A percentile compares a stretch with the other conserved stretches of the same genome.
phyloP scores from a whole-genome alignment of 2,329 filamentous ascomycete genomes.

The Huntiella decipiens region DNA sequence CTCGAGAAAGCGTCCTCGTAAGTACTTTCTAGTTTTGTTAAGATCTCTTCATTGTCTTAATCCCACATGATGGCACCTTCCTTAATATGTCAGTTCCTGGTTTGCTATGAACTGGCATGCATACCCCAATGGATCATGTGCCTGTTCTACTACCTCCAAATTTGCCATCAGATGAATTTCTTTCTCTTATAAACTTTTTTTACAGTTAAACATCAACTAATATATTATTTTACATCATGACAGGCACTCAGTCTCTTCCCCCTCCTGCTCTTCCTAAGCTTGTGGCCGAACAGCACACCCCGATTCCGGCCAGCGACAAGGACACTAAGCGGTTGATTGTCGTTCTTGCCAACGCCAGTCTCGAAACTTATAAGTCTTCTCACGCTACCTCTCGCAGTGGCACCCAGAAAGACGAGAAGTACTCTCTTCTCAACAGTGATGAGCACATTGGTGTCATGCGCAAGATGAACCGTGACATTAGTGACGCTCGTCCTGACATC shows the following conservation, averaged over 20 bases:
- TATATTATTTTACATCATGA: not conserved
- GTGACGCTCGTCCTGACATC: slow-evolving; percentile 91
- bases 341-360: slow-evolving; percentile 86
- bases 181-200: not conserved
- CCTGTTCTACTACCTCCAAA: no score
- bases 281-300: slow-evolving; percentile 76
- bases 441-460: slow-evolving; percentile 98
- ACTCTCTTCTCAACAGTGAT: slow-evolving; percentile 92
- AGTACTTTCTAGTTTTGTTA: not conserved
- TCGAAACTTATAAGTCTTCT: slow-evolving; percentile 91
- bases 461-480: slow-evolving; percentile 98
- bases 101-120: not conserved
- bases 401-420: slow-evolving; percentile 71
- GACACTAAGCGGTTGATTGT: slow-evolving; percentile 84
- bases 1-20: slow-evolving; percentile 11
- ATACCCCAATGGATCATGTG: no score
- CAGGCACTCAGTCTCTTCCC: slow-evolving; percentile 87
- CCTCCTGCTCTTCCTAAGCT: slow-evolving; percentile 79
- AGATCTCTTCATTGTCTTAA: not conserved
- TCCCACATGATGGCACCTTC: not conserved
- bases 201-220: not conserved
- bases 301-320: slow-evolving; percentile 73
- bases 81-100: not conserved
- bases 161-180: not conserved
- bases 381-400: slow-evolving; percentile 48